Evolutionary conservation across 2,329 filamentous ascomycete species (phyloP), one percentile per base, ranked within the genome.

Genomic region (Drechslerella coelobrocha): DNA sequence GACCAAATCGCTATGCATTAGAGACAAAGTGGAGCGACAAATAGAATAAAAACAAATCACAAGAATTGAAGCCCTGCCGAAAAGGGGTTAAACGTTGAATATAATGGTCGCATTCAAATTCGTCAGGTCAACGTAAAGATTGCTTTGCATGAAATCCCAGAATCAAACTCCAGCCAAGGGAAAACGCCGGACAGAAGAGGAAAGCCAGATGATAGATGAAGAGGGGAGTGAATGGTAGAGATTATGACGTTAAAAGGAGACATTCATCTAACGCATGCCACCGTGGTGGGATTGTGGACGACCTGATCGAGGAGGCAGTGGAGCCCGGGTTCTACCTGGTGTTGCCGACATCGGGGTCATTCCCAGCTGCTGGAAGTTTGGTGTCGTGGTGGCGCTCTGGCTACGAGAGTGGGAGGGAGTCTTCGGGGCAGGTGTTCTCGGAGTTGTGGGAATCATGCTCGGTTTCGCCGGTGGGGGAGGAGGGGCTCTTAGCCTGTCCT

Each of bases 1-100:
- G 56, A 51, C 57, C 57, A 62, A 60, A 71, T 63, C 66, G 66
- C 66, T 71, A 71, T 71, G 66, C 66, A 71, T 71, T 24, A 62
- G 34, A 41, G 34, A 61, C 29, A 68, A 47, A n/a, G 9, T 19
- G 54, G 48, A 45, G 21, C n/a, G n/a, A 61, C 34, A 45, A 47
- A 47, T 52, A 29, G 29, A 37, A 34, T 19, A 34, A 48, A 27
- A 47, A 37, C 24, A 29, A 23, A 51, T 21, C 9, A 59, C 51
- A 63, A 24, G 34, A 52, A 56, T 37, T 19, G 14, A 48, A 50
- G 4, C 6, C 7, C n/a, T 5, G 37, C 4, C 5, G 37, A 41
- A 17, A 41, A 45, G 14, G 21, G 19, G 14, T 19, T n/a, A 19
- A 24, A 37, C 3, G 61, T 54, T 57, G 21, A 45, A 39, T 27